Conservation (phyloP, 805 yeast species). For the Babjeviella inositovora region DNA sequence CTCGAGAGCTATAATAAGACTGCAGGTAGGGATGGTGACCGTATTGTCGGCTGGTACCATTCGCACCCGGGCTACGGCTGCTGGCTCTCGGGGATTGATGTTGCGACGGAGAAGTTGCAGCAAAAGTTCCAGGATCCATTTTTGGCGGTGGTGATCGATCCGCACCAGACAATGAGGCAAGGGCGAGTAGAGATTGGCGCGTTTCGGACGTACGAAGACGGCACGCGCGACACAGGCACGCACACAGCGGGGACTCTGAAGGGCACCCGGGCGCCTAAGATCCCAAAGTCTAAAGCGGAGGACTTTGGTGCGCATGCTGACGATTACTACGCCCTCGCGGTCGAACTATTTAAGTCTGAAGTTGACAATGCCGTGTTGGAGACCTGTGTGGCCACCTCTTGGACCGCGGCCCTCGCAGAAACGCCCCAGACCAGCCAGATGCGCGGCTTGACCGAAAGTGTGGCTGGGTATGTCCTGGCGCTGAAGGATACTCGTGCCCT, state of each 20-base stretch:
- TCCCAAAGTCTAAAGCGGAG: constrained; percentile 35
- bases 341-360: constrained; percentile 38
- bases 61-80: constrained; percentile 97
- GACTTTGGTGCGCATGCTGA: constrained; percentile 64
- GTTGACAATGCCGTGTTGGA: constrained; percentile 30
- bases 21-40: constrained; percentile 33
- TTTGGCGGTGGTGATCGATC: constrained; percentile 79
- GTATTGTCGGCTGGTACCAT: constrained; percentile 93
- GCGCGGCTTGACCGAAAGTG: too few relatives aligned
- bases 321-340: constrained; percentile 49
- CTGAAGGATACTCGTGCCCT: too few relatives aligned
- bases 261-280: constrained; percentile 1
- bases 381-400: too few relatives aligned
- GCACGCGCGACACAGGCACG: constrained; percentile 6
- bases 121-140: constrained; percentile 88
- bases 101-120: constrained; percentile 72
- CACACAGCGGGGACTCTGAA: not conserved
- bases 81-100: constrained; percentile 90
- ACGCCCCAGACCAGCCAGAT: too few relatives aligned
- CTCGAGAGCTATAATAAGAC: constrained; percentile 35
- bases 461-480: too few relatives aligned
- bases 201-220: constrained; percentile 52
- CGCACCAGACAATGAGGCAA: constrained; percentile 44
- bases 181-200: constrained; percentile 78
- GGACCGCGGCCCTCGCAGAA: too few relatives aligned